These are phyloP conservation scores for Starmerella geochares DNA, from an alignment of 805 yeast genomes.

Conservation along the genomic window DNA sequence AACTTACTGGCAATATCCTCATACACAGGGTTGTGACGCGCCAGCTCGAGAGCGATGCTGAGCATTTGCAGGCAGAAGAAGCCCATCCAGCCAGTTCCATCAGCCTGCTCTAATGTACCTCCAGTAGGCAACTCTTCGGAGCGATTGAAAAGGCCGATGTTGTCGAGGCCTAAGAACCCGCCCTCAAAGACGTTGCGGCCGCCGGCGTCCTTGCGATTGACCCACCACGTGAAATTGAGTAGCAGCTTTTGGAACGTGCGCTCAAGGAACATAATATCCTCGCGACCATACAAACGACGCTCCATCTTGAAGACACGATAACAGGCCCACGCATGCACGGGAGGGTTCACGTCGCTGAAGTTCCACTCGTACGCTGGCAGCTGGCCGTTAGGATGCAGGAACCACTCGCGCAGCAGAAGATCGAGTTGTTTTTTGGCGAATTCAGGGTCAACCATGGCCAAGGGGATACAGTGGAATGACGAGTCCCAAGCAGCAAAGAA, in stretches of 20 bases:
- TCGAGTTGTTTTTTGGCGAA: constrained; percentile 85
- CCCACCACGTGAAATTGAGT: constrained; percentile 96
- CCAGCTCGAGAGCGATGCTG: constrained; percentile 81
- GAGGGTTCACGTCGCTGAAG: constrained; percentile 90
- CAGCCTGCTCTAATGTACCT: constrained; percentile 83
- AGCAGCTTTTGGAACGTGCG: constrained; percentile 85
- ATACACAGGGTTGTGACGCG: constrained; percentile 73
- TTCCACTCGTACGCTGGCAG: constrained; percentile 97
- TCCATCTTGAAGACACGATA: constrained; percentile 81
- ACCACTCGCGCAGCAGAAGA: constrained; percentile 84
- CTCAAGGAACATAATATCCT: constrained; percentile 74
- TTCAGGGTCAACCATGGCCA: constrained; percentile 86
- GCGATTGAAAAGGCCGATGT: constrained; percentile 84
- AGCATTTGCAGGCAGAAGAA: constrained; percentile 83
- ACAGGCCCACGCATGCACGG: constrained; percentile 94
- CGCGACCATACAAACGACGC: constrained; percentile 69
- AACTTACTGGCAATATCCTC: constrained; percentile 91
- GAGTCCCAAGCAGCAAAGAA: constrained; percentile 97
- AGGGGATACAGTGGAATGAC: constrained; percentile 86
- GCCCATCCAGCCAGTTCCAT: constrained; percentile 97
- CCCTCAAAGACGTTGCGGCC: constrained; percentile 91
- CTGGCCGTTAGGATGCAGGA: constrained; percentile 97
- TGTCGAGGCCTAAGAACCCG: constrained; percentile 85
- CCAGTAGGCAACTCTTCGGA: constrained; percentile 91
- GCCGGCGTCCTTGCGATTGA: constrained; percentile 73